phyloP scores from a whole-genome alignment of 2,329 filamentous ascomycete genomes.

The Colletotrichum coccodes region DNA sequence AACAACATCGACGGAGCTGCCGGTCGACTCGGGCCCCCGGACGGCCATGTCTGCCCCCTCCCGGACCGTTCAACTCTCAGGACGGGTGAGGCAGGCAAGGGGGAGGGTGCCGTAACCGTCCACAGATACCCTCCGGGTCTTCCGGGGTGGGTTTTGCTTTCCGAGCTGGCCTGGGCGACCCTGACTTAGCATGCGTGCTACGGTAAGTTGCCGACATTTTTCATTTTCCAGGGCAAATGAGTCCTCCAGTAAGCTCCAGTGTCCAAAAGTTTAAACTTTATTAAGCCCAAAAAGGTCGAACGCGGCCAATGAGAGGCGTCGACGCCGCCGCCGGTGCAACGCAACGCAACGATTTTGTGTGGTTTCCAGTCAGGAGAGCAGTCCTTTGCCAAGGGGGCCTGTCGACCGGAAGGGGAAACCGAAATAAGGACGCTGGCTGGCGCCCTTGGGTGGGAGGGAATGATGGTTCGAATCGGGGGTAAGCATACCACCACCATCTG shows the following conservation, averaged over 20 bases:
- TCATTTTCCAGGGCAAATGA: slow-evolving; percentile 2
- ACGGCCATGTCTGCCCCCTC: slow-evolving; percentile 1
- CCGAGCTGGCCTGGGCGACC: background rate
- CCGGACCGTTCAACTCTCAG: slow-evolving; percentile 14
- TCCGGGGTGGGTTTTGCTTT: background rate
- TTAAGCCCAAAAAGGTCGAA: background rate
- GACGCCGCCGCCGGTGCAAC: background rate
- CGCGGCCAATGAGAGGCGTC: slow-evolving; percentile 4
- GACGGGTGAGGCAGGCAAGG: background rate
- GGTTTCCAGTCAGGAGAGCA: background rate
- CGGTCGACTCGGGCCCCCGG: slow-evolving; percentile 10
- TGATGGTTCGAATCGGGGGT: slow-evolving; percentile 6
- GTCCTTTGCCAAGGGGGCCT: slow-evolving; percentile 14
- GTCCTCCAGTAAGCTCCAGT: slow-evolving; percentile 11
- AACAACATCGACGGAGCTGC: slow-evolving; percentile 7
- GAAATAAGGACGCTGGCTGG: slow-evolving; percentile 14
- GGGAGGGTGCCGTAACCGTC: background rate
- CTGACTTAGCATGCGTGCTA: slow-evolving; percentile 16
- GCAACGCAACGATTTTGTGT: slow-evolving; percentile 16
- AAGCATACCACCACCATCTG: slow-evolving; percentile 3
- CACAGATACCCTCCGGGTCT: background rate
- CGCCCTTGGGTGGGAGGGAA: background rate
- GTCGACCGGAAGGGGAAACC: background rate
- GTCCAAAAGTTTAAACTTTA: slow-evolving; percentile 15
- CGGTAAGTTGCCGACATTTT: background rate